A percentile compares a stretch with the other conserved stretches of the same genome.
Conservation (phyloP, 257 asterid species). For the Hygrophila difformis region DNA sequence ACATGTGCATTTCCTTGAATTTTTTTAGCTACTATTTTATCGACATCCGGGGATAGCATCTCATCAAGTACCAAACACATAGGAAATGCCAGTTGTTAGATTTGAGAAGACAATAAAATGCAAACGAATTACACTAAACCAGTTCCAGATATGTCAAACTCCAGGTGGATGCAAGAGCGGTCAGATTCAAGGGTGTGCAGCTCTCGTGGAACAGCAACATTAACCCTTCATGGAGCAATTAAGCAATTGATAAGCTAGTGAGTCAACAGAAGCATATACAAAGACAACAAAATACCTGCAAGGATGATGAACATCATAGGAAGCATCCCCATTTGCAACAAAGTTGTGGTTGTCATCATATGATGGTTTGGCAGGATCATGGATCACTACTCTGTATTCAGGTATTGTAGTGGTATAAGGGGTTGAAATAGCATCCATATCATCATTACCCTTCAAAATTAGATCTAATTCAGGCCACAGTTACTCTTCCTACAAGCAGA, state of each 20-base stretch:
- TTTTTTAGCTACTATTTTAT: too few relatives aligned
- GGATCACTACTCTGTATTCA: slow-evolving; percentile 49
- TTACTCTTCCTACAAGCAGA: slow-evolving; percentile 41
- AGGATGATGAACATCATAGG: slow-evolving; percentile 69
- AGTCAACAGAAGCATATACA: slow-evolving; percentile 12
- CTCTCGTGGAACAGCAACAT: slow-evolving; percentile 67
- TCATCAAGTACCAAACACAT: too few relatives aligned
- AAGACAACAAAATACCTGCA: slow-evolving; percentile 39
- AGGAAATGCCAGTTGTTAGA: too few relatives aligned
- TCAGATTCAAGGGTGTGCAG: slow-evolving; percentile 67
- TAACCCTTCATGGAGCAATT: slow-evolving; percentile 39
- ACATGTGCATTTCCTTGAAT: too few relatives aligned
- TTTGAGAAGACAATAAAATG: too few relatives aligned
- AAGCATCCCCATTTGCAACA: slow-evolving; percentile 45
- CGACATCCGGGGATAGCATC: too few relatives aligned
- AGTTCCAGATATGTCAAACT: slow-evolving; percentile 56
- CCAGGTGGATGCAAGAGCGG: slow-evolving; percentile 81
- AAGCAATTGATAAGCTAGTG: slow-evolving; percentile 17
- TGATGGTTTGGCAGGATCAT: slow-evolving; percentile 30
- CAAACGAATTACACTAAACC: slow-evolving; percentile 50
- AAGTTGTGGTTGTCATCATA: slow-evolving; percentile 29
- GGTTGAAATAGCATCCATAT: slow-evolving; percentile 33
- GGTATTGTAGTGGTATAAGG: slow-evolving; percentile 67
- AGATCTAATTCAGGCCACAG: slow-evolving; percentile 64
- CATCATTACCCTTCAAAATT: slow-evolving; percentile 47